Conservation (phyloP, 2,329 filamentous ascomycete species). For the Dactylellina leptospora region DNA sequence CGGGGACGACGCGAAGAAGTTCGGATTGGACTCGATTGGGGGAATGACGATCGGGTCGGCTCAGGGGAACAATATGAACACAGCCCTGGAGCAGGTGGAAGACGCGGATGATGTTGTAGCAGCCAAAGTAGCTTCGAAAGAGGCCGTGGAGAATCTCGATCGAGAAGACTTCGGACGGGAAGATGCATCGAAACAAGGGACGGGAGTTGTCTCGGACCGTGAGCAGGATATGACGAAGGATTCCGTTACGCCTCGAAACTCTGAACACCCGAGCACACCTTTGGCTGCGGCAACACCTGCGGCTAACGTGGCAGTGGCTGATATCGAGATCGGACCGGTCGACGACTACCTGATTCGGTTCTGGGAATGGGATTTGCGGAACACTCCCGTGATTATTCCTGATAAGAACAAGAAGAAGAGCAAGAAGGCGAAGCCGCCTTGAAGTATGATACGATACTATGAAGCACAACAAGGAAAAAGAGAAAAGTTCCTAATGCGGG, state of each 20-base stretch:
- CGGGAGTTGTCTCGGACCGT: slow-evolving; percentile 2
- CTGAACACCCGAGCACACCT: slow-evolving; percentile 41
- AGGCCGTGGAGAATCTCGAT: slow-evolving; percentile 74
- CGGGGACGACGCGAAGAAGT: slow-evolving; percentile 64
- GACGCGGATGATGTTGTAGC: slow-evolving; percentile 91
- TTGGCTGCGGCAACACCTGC: slow-evolving; percentile 23
- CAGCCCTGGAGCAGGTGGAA: slow-evolving; percentile 86
- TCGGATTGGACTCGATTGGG: slow-evolving; percentile 63
- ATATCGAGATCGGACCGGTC: slow-evolving; percentile 64
- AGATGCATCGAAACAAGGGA: slow-evolving; percentile 31
- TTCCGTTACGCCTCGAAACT: slow-evolving; percentile 33
- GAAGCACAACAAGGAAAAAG: too few relatives aligned
- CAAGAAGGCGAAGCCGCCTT: slow-evolving; percentile 59
- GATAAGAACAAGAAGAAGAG: slow-evolving; percentile 63
- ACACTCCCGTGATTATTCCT: slow-evolving; percentile 64
- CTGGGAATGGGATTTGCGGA: slow-evolving; percentile 70
- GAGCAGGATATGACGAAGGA: slow-evolving; percentile 24
- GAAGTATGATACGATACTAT: background rate
- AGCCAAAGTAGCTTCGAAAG: slow-evolving; percentile 85
- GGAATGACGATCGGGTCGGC: slow-evolving; percentile 61
- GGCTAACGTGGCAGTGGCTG: slow-evolving; percentile 44
- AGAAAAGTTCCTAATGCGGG: too few relatives aligned
- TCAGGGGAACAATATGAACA: slow-evolving; percentile 70
- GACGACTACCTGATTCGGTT: slow-evolving; percentile 78
- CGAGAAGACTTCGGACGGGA: slow-evolving; percentile 67